These are phyloP conservation scores for Hymenoscyphus salicellus DNA, from an alignment of 2,329 filamentous ascomycete species.

Conservation along the genomic window DNA sequence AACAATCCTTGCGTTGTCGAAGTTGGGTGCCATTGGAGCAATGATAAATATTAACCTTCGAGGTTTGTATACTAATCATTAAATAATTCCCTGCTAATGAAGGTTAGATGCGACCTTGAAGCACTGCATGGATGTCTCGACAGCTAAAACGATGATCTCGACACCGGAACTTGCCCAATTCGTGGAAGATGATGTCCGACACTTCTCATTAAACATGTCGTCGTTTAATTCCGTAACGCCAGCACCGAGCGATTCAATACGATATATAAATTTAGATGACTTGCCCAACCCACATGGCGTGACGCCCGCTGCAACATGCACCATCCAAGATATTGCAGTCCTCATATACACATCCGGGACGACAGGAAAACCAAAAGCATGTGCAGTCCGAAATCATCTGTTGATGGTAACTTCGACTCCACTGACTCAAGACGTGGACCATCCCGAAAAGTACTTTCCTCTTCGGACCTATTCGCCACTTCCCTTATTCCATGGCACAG, in stretches of 20 bases:
- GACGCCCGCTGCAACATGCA: conserved; percentile 35
- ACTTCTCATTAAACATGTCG: conserved; percentile 39
- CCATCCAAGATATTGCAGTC: conserved; percentile 36
- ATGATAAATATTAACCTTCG: conserved; percentile 47
- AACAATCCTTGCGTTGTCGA: conserved; percentile 43
- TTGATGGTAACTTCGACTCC: conserved; percentile 40
- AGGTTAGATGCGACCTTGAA: conserved; percentile 42
- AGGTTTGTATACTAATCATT: conserved; percentile 32
- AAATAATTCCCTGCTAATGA: conserved; percentile 3
- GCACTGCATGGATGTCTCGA: conserved; percentile 44
- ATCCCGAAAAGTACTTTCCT: conserved; percentile 42
- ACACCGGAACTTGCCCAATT: conserved; percentile 43
- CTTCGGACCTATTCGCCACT: conserved; percentile 47
- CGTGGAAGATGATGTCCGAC: conserved; percentile 34
- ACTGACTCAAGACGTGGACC: conserved; percentile 36
- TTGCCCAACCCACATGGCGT: conserved; percentile 18
- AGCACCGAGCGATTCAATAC: conserved; percentile 12
- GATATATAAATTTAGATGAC: conserved; percentile 15
- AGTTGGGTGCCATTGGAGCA: conserved; percentile 44
- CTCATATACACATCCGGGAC: conserved; percentile 50
- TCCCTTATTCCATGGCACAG: conserved; percentile 49
- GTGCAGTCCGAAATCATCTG: conserved; percentile 40
- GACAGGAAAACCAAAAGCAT: conserved; percentile 47
- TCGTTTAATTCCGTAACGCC: conserved; percentile 35
- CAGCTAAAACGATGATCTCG: conserved; percentile 42